Evolutionary conservation across 1,284 basidiomycete genomes (phyloP).

Genomic region (Cryptococcus maquisensis): DNA sequence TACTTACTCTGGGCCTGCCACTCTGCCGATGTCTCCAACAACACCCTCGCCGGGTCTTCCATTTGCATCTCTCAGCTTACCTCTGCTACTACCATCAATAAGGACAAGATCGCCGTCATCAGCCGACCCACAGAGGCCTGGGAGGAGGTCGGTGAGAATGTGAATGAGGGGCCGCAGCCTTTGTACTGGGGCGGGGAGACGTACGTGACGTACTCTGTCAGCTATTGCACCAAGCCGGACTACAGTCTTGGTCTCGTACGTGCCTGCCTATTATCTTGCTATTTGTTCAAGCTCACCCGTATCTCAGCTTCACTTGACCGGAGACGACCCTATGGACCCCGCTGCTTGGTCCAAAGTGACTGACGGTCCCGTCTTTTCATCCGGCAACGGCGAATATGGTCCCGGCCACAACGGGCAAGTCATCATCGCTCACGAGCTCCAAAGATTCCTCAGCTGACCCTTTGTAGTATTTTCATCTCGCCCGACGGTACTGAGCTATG

Average conservation of each 20-base stretch:
- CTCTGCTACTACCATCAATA: slow-evolving; percentile 16
- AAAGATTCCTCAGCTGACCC: neutral
- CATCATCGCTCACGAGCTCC: no score
- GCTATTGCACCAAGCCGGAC: slow-evolving; percentile 9
- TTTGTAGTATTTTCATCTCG: slow-evolving; percentile 15
- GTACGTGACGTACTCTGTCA: slow-evolving; percentile 17
- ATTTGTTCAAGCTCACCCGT: neutral
- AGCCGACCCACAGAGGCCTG: slow-evolving; percentile 13
- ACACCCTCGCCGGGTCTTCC: slow-evolving; percentile 5
- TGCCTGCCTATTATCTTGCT: neutral
- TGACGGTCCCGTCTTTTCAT: slow-evolving; percentile 16
- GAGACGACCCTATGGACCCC: slow-evolving; percentile 13
- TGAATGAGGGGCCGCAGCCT: slow-evolving; percentile 15
- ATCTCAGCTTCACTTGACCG: slow-evolving; percentile 8
- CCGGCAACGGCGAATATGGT: slow-evolving; percentile 17
- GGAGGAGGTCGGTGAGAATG: slow-evolving; percentile 12
- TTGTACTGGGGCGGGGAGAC: slow-evolving; percentile 14
- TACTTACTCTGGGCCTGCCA: slow-evolving; percentile 23
- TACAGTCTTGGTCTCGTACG: slow-evolving; percentile 16
- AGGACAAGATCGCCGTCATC: slow-evolving; percentile 10
- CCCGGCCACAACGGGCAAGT: slow-evolving; percentile 20
- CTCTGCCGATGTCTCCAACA: slow-evolving; percentile 6
- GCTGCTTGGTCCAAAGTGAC: slow-evolving; percentile 14
- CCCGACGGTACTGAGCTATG: slow-evolving; percentile 22
- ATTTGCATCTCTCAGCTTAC: slow-evolving; percentile 20